Evolutionary conservation across 208 protist genomes (phyloP).

Genomic region (Trypanosoma grayi): DNA sequence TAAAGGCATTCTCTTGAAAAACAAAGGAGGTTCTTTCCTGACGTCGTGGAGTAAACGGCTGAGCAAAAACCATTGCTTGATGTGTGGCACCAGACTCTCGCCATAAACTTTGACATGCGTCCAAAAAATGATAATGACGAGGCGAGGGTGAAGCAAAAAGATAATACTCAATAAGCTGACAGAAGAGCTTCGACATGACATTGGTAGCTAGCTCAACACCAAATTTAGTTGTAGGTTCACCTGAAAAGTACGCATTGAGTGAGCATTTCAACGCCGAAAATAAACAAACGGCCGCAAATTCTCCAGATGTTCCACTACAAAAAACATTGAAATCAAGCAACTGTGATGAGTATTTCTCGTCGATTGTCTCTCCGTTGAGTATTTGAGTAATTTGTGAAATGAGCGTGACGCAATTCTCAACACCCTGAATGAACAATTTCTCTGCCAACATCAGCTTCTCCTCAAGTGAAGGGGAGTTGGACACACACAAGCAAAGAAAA

Average conservation of each 20-base stretch:
- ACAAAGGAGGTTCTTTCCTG: background rate
- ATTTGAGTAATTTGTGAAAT: slow-evolving; percentile 3
- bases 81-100: background rate
- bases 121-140: slow-evolving; percentile 21
- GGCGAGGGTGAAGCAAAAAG: slow-evolving; percentile 4
- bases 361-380: background rate
- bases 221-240: slow-evolving; percentile 1
- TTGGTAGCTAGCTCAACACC: slow-evolving; percentile 12
- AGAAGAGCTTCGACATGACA: slow-evolving; percentile 23
- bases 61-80: background rate
- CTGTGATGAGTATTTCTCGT: background rate
- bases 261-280: slow-evolving; percentile 18
- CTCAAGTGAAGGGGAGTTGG: background rate
- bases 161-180: slow-evolving; percentile 19
- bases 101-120: slow-evolving; percentile 21
- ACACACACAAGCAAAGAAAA: slow-evolving; percentile 3
- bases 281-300: slow-evolving; percentile 24
- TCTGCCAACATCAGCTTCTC: background rate
- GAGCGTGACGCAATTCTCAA: slow-evolving; percentile 1
- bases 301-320: slow-evolving; percentile 20
- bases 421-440: slow-evolving; percentile 4
- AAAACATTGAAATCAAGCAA: slow-evolving; percentile 11
- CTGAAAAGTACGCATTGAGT: slow-evolving; percentile 11
- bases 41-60: slow-evolving; percentile 2
- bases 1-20: slow-evolving; percentile 18